A percentile compares a stretch with the other conserved stretches of the same genome.
phyloP scores from a whole-genome alignment of 1,284 basidiomycete genomes.

The Cryptococcus amylolentus region DNA sequence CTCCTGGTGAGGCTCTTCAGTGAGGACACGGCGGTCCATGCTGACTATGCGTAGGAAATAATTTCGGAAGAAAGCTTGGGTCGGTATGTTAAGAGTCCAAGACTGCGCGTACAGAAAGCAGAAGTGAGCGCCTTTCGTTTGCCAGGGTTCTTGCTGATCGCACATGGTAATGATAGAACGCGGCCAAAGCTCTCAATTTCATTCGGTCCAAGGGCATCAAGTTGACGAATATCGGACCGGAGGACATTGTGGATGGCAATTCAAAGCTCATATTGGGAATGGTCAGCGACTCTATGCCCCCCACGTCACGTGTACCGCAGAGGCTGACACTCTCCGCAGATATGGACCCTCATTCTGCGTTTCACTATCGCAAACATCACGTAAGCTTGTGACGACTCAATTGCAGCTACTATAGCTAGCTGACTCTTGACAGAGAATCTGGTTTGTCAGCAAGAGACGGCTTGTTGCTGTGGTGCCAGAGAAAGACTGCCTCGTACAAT shows the following conservation, averaged over 20 bases:
- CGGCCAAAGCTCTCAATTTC: slow-evolving; percentile 92
- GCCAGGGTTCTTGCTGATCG: not conserved
- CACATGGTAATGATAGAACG: slow-evolving; percentile 57
- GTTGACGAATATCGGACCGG: slow-evolving; percentile 75
- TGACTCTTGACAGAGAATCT: slow-evolving; percentile 68
- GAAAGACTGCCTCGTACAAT: slow-evolving; percentile 84
- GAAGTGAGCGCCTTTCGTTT: slow-evolving; percentile 53
- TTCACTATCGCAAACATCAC: slow-evolving; percentile 98
- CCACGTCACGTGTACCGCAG: too few species aligned
- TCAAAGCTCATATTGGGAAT: slow-evolving; percentile 95
- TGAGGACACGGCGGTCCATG: not conserved
- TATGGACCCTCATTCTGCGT: slow-evolving; percentile 94
- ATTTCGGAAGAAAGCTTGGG: slow-evolving; percentile 92
- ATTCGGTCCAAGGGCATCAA: slow-evolving; percentile 92
- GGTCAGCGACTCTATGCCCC: slow-evolving; percentile 44
- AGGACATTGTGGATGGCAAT: slow-evolving; percentile 97
- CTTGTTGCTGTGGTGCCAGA: slow-evolving; percentile 93
- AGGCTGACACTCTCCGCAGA: slow-evolving; percentile 46
- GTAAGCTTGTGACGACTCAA: slow-evolving; percentile 52
- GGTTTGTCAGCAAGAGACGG: slow-evolving; percentile 96
- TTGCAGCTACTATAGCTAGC: not conserved
- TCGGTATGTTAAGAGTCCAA: slow-evolving; percentile 81
- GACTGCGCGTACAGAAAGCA: slow-evolving; percentile 92
- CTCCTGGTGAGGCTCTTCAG: slow-evolving; percentile 16
- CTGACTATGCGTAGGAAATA: slow-evolving; percentile 63